phyloP scores from a whole-genome alignment of 108 stramenopile genomes.

The Cyclotella choctawhatcheeana region DNA sequence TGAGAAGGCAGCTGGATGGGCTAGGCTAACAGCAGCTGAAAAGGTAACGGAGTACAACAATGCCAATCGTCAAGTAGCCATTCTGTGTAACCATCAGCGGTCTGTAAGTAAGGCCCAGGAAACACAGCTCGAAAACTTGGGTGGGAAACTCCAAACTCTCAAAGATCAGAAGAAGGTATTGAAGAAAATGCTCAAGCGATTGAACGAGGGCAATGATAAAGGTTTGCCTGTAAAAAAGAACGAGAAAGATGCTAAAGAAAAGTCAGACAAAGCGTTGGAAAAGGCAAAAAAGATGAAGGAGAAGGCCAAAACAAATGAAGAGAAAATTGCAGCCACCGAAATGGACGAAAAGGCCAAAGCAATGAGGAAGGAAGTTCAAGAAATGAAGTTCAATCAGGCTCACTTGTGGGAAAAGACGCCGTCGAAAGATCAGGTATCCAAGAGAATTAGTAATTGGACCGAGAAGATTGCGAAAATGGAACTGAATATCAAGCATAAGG shows the following conservation, averaged over 20 bases:
- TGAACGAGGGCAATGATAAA: conserved; percentile 70
- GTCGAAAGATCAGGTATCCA: conserved; percentile 80
- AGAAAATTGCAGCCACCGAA: conserved; percentile 93
- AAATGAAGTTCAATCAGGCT: conserved; percentile 76
- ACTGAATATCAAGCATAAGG: conserved; percentile 95
- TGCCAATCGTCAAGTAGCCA: conserved; percentile 99
- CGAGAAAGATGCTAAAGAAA: conserved; percentile 63
- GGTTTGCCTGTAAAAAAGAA: conserved; percentile 81
- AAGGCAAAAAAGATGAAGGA: conserved; percentile 93
- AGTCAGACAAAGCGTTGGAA: conserved; percentile 67
- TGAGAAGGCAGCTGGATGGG: conserved; percentile 69
- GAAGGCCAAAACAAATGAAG: conserved; percentile 91
- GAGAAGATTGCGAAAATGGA: conserved; percentile 92
- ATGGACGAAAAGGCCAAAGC: conserved; percentile 87
- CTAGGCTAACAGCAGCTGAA: conserved; percentile 80
- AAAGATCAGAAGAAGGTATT: conserved; percentile 89
- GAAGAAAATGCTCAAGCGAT: conserved; percentile 73
- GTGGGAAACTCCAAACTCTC: conserved; percentile 78
- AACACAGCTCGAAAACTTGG: conserved; percentile 79
- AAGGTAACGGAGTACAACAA: conserved; percentile 98
- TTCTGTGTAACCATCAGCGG: conserved; percentile 99
- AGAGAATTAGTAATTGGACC: conserved; percentile 83
- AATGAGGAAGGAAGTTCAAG: conserved; percentile 64
- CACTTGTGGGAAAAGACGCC: conserved; percentile 94
- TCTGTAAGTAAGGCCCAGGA: conserved; percentile 97